Conservation (phyloP, 2,329 filamentous ascomycete species). For the Verticillium longisporum region DNA sequence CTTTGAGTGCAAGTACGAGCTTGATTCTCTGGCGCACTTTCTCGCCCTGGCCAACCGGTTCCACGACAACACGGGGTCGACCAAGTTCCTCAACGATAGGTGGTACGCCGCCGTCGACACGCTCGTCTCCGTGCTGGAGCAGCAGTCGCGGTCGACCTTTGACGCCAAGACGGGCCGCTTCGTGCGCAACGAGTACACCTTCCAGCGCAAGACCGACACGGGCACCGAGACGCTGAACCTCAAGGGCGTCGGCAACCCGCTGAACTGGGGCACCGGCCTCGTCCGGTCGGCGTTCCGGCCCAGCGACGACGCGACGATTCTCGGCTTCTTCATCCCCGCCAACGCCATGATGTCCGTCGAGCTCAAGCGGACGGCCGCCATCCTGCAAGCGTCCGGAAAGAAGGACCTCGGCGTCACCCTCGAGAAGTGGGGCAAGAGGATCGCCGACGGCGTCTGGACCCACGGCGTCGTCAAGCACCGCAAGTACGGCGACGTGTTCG, state of each 20-base stretch:
- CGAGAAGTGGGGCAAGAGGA: constrained; percentile 51
- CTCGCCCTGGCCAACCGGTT: constrained; percentile 82
- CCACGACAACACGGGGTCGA: constrained; percentile 70
- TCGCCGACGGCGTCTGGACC: constrained; percentile 74
- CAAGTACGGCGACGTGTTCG: constrained; percentile 72
- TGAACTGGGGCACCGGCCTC: constrained; percentile 77
- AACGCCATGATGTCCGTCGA: constrained; percentile 97
- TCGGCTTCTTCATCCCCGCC: constrained; percentile 90
- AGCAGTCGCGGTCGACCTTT: constrained; percentile 79
- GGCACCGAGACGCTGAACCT: constrained; percentile 89
- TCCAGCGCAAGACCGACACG: constrained; percentile 69
- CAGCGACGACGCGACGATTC: constrained; percentile 88
- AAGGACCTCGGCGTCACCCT: constrained; percentile 45
- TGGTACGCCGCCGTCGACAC: constrained; percentile 76
- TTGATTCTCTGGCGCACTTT: constrained; percentile 92
- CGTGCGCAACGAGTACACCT: constrained; percentile 74
- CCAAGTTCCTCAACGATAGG: constrained; percentile 67
- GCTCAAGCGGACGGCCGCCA: constrained; percentile 63
- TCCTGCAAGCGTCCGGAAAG: constrained; percentile 59
- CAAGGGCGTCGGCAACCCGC: constrained; percentile 79
- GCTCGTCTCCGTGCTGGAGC: constrained; percentile 64
- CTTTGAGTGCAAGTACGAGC: constrained; percentile 98
- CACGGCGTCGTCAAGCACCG: constrained; percentile 75
- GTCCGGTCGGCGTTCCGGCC: constrained; percentile 89
- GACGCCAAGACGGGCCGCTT: constrained; percentile 53